Evolutionary conservation across 345 rosid genomes (phyloP).

Genomic region (Durio zibethinus): DNA sequence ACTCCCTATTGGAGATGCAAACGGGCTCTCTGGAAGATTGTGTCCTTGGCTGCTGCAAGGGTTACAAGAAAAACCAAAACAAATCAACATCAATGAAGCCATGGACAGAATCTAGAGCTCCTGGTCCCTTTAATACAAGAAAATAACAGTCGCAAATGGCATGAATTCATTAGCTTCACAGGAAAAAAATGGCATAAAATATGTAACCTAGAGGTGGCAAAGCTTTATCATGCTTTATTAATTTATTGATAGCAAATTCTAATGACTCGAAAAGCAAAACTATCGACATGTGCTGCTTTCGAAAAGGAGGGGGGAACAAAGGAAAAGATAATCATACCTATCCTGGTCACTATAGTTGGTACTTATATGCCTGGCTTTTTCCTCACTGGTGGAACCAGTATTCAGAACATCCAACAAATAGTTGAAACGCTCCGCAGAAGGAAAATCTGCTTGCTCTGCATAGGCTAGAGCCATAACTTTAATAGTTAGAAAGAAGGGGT

Average conservation of each 20-base stretch:
- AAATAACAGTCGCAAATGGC: neutral
- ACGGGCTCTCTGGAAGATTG: conserved; percentile 89
- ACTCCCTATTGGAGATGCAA: conserved; percentile 54
- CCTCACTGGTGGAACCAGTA: conserved; percentile 46
- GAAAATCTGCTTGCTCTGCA: conserved; percentile 45
- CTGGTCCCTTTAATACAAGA: neutral
- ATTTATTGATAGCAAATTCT: neutral
- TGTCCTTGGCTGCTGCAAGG: conserved; percentile 48
- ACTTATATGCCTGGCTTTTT: conserved; percentile 37
- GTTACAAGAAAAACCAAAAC: neutral
- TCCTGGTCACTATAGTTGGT: conserved; percentile 54
- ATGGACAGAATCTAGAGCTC: neutral
- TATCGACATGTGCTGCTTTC: neutral
- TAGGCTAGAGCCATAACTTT: conserved; percentile 9
- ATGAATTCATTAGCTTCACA: neutral
- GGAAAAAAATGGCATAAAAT: neutral
- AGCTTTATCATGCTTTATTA: neutral
- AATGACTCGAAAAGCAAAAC: neutral
- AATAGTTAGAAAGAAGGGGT: neutral
- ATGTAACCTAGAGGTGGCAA: neutral
- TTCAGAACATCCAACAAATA: conserved; percentile 59
- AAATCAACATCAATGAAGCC: neutral
- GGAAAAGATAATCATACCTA: conserved; percentile 38
- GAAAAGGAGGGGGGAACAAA: neutral
- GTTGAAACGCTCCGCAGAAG: conserved; percentile 43